A percentile compares a stretch with the other conserved stretches of the same genome.
Conservation (phyloP, 2,329 filamentous ascomycete genomes). For the Claviceps citrina region DNA sequence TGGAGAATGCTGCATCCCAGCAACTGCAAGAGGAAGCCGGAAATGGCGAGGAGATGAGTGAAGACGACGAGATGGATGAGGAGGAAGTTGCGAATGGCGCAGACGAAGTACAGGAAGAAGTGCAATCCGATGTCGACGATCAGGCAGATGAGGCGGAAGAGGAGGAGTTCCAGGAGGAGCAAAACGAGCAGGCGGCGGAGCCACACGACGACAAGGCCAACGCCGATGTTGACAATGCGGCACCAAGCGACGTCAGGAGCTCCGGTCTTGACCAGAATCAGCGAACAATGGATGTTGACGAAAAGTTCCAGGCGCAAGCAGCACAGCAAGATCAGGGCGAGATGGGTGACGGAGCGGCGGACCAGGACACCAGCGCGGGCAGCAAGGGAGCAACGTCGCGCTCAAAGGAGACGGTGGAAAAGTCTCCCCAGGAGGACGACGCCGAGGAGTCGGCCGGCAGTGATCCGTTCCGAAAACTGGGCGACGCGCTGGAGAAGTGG, state of each 20-base stretch:
- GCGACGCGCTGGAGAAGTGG: constrained; percentile 84
- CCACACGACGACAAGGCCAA: constrained; percentile 31
- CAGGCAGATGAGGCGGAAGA: constrained; percentile 3
- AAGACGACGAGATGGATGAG: constrained; percentile 37
- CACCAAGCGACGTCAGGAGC: constrained; percentile 47
- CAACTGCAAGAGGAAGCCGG: constrained; percentile 26
- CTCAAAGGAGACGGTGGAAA: constrained; percentile 32
- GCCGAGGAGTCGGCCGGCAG: constrained; percentile 29
- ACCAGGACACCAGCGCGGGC: constrained; percentile 47
- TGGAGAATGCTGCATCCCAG: constrained; percentile 21
- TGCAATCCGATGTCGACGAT: constrained; percentile 20
- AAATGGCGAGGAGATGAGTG: constrained; percentile 28
- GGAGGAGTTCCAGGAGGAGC: constrained; percentile 18
- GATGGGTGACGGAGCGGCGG: constrained; percentile 47
- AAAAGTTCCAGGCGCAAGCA: constrained; percentile 42
- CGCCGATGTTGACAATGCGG: constrained; percentile 44
- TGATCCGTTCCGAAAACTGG: constrained; percentile 84
- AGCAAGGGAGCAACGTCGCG: constrained; percentile 42
- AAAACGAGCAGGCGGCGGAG: constrained; percentile 20
- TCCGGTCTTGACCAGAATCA: constrained; percentile 51
- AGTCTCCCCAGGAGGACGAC: constrained; percentile 28
- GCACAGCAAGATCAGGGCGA: constrained; percentile 52
- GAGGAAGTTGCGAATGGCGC: constrained; percentile 28
- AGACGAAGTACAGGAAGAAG: constrained; percentile 34
- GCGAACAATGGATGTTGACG: constrained; percentile 45